Evolutionary conservation across 495 filamentous ascomycete genomes (phyloP).

Genomic region (Cryomyces antarcticus): DNA sequence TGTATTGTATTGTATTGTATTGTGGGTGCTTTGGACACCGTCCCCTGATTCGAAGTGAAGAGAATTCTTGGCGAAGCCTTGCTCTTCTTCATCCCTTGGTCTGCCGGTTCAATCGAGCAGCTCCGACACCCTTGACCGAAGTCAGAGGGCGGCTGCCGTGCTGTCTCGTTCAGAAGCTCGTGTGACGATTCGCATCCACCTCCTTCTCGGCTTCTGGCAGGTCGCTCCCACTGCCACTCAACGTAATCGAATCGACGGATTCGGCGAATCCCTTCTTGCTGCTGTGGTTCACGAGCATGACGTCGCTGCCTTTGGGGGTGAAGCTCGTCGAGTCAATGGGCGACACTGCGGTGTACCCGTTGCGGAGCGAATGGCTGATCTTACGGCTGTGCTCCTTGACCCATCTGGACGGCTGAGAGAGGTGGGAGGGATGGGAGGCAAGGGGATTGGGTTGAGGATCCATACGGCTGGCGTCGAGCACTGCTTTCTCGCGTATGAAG

Average conservation of each 20-base stretch:
- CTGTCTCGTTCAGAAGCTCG: too few relatives aligned
- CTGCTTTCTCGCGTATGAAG: not conserved
- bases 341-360: not conserved
- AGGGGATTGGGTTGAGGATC: not conserved
- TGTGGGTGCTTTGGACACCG: too few relatives aligned
- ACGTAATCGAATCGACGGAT: not conserved
- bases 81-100: too few relatives aligned
- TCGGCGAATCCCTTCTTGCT: not conserved
- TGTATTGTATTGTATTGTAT: too few relatives aligned
- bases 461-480: not conserved
- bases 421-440: not conserved
- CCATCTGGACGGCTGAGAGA: not conserved
- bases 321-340: not conserved
- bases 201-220: not conserved
- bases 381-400: not conserved
- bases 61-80: too few relatives aligned
- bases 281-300: not conserved
- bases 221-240: not conserved
- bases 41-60: too few relatives aligned
- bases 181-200: not conserved
- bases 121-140: too few relatives aligned
- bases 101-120: too few relatives aligned
- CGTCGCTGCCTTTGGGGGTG: not conserved
- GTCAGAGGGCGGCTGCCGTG: constrained; percentile 3
- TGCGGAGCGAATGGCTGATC: not conserved